A percentile compares a stretch with the other conserved stretches of the same genome.
Conservation (phyloP, 2,329 filamentous ascomycete genomes). For the Capronia coronata region DNA sequence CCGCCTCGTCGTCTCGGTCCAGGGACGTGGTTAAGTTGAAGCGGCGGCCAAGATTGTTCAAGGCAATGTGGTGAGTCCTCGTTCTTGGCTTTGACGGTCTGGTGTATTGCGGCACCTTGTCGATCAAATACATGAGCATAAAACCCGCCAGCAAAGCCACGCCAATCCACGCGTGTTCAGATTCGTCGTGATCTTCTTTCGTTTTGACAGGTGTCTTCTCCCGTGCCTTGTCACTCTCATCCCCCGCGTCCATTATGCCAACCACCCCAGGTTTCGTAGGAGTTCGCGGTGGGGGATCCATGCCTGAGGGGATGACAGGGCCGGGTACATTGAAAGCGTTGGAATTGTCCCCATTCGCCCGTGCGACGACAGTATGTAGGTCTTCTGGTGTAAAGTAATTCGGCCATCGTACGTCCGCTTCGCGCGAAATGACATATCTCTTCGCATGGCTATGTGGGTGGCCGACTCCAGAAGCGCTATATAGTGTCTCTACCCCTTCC, state of each 20-base stretch:
- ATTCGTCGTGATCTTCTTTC: slow-evolving; percentile 41
- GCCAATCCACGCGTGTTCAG: slow-evolving; percentile 71
- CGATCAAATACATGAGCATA: slow-evolving; percentile 93
- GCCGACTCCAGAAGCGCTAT: slow-evolving; percentile 45
- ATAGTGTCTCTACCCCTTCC: slow-evolving; percentile 87
- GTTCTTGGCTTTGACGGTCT: slow-evolving; percentile 58
- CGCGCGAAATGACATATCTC: slow-evolving; percentile 32
- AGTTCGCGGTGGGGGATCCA: slow-evolving; percentile 27
- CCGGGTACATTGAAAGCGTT: slow-evolving; percentile 29
- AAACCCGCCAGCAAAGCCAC: slow-evolving; percentile 83
- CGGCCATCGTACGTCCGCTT: slow-evolving; percentile 31
- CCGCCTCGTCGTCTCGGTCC: slow-evolving; percentile 35
- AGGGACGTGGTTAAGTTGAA: slow-evolving; percentile 41
- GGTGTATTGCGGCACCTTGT: slow-evolving; percentile 71
- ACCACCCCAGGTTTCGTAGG: slow-evolving; percentile 29
- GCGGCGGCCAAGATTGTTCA: slow-evolving; percentile 67
- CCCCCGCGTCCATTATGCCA: slow-evolving; percentile 28
- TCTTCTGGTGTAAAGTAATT: neutral
- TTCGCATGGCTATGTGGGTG: slow-evolving; percentile 26
- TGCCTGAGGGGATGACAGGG: slow-evolving; percentile 29
- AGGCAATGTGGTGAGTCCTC: slow-evolving; percentile 74
- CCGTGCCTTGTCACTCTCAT: slow-evolving; percentile 33
- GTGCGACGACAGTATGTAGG: neutral
- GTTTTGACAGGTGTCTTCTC: slow-evolving; percentile 41
- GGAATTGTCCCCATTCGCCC: slow-evolving; percentile 12